Percentiles rank a stretch among this genome's conserved stretches.
Evolutionary conservation across 257 asterid genomes (phyloP).

Genomic region (Ballota nigra): DNA sequence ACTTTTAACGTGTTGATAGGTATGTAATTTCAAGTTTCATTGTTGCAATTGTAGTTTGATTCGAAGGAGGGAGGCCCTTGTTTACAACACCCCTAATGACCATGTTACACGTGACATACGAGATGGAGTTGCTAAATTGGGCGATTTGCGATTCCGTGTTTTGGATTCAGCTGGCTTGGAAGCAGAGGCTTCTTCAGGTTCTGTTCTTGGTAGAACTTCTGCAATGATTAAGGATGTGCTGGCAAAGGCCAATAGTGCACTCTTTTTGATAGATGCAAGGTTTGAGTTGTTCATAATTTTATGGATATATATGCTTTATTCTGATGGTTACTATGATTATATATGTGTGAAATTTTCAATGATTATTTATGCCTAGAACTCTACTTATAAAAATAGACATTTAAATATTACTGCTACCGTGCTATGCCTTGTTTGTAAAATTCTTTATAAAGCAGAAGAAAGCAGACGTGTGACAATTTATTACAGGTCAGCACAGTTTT

Average conservation of each 20-base stretch:
- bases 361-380: background rate
- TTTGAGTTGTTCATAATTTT: conserved; percentile 26
- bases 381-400: conserved; percentile 6
- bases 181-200: conserved; percentile 98
- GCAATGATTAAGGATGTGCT: conserved; percentile 83
- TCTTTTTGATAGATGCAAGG: conserved; percentile 90
- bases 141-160: conserved; percentile 81
- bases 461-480: background rate
- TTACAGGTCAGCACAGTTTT: background rate
- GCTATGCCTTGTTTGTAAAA: background rate
- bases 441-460: conserved; percentile 5
- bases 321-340: conserved; percentile 4
- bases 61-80: conserved; percentile 98
- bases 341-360: background rate
- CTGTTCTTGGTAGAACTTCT: conserved; percentile 92
- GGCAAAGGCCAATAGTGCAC: conserved; percentile 60
- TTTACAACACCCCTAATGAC: conserved; percentile 91
- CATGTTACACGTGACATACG: conserved; percentile 94
- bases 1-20: conserved; percentile 1
- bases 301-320: background rate
- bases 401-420: background rate
- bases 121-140: conserved; percentile 92
- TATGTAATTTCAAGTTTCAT: conserved; percentile 22
- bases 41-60: conserved; percentile 59
- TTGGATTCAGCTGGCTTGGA: conserved; percentile 98